Conservation (phyloP, 768 basidiomycete genomes). For the Dictyophora rubrovolvata region DNA sequence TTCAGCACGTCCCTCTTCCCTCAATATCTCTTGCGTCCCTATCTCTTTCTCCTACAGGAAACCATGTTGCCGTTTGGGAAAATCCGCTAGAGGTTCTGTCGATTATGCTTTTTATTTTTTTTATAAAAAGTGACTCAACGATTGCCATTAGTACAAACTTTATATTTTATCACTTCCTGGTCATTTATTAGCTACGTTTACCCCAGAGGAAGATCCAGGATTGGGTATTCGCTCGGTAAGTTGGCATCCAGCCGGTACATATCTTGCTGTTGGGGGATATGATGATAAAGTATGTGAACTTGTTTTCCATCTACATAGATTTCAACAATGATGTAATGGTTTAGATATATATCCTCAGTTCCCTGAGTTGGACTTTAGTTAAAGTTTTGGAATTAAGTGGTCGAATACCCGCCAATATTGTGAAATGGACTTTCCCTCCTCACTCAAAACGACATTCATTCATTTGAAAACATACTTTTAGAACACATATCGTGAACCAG, state of each 20-base stretch:
- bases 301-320: background rate
- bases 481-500: conserved; percentile 81
- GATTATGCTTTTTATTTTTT: conserved; percentile 4
- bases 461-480: conserved; percentile 21
- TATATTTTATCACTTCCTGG: conserved; percentile 60
- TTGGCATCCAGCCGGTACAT: conserved; percentile 84
- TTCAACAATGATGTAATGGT: background rate
- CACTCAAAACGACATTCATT: background rate
- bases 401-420: conserved; percentile 37
- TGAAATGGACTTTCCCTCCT: conserved; percentile 32
- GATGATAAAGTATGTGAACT: conserved; percentile 60
- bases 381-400: conserved; percentile 51
- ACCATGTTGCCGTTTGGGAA: conserved; percentile 74
- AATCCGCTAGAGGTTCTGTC: conserved; percentile 63
- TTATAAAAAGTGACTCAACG: background rate
- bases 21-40: conserved; percentile 64
- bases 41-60: conserved; percentile 66
- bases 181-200: conserved; percentile 52
- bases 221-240: conserved; percentile 68
- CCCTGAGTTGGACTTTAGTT: conserved; percentile 62
- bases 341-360: conserved; percentile 69
- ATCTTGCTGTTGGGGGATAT: conserved; percentile 76
- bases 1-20: conserved; percentile 74
- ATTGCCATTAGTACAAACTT: conserved; percentile 55
- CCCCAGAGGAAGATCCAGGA: conserved; percentile 67